A percentile compares a stretch with the other conserved stretches of the same genome.
These are phyloP conservation scores for Alopecurus myosuroides DNA, from an alignment of 176 grass and related monocot genomes.

Conservation along the genomic window DNA sequence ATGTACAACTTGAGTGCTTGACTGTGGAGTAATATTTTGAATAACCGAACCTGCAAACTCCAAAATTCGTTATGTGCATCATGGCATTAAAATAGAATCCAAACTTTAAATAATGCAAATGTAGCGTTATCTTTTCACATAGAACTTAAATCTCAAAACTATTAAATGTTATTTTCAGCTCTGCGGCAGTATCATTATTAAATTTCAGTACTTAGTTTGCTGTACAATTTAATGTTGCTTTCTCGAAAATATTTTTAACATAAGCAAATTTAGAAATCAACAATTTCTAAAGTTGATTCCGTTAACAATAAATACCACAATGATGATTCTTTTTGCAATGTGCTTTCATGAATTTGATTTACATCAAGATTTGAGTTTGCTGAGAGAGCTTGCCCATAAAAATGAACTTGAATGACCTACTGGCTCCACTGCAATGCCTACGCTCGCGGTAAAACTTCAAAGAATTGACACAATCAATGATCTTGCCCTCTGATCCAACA, in stretches of 20 bases:
- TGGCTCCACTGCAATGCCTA: constrained; percentile 33
- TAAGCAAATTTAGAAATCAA: neutral
- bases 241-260: neutral
- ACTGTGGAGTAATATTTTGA: neutral
- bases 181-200: neutral
- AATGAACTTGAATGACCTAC: constrained; percentile 43
- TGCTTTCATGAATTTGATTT: neutral
- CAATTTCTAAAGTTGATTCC: neutral
- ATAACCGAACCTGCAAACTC: neutral
- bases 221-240: neutral
- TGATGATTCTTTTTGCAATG: neutral
- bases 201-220: neutral
- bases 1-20: neutral
- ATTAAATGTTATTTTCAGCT: neutral
- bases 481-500: constrained; percentile 49
- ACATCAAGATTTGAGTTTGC: too few relatives aligned
- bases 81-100: neutral
- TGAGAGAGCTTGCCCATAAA: too few relatives aligned
- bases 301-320: neutral
- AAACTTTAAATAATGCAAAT: neutral
- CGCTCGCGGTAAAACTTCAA: constrained; percentile 70
- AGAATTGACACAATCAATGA: constrained; percentile 71
- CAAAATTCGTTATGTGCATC: neutral
- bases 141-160: neutral
- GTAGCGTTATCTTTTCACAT: neutral